Evolutionary conservation across 148 eudicot species (phyloP).

Genomic region (Amaranthus palmeri): DNA sequence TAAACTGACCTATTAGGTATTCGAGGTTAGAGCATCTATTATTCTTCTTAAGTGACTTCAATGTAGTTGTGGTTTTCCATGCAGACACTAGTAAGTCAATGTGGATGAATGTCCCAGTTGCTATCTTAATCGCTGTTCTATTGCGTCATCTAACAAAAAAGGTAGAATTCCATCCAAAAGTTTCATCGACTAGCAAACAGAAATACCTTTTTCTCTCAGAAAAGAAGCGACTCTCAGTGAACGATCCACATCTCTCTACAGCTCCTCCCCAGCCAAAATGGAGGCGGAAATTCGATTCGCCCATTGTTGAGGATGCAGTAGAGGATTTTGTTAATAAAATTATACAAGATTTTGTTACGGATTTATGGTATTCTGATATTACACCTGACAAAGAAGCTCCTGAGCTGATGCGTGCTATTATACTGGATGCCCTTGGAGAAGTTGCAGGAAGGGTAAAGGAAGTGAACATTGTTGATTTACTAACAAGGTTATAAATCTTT

Average conservation of each 20-base stretch:
- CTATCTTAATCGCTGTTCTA: constrained; percentile 55
- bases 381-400: constrained; percentile 98
- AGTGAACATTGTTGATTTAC: constrained; percentile 82
- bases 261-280: constrained; percentile 59
- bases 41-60: background rate
- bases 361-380: constrained; percentile 89
- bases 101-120: constrained; percentile 94
- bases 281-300: constrained; percentile 86
- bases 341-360: constrained; percentile 80
- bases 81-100: constrained; percentile 97
- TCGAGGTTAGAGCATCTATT: background rate
- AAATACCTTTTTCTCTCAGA: constrained; percentile 55
- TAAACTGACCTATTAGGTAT: background rate
- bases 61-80: constrained; percentile 1
- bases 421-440: constrained; percentile 90
- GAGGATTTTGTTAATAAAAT: constrained; percentile 73
- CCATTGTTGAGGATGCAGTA: constrained; percentile 76
- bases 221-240: constrained; percentile 71
- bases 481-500: constrained; percentile 53
- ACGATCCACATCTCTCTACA: constrained; percentile 72
- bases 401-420: constrained; percentile 54
- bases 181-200: constrained; percentile 34
- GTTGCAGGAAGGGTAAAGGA: constrained; percentile 81
- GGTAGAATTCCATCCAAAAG: constrained; percentile 72
- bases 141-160: constrained; percentile 53